phyloP scores from a whole-genome alignment of 768 basidiomycete genomes.

The Piloderma croceum region DNA sequence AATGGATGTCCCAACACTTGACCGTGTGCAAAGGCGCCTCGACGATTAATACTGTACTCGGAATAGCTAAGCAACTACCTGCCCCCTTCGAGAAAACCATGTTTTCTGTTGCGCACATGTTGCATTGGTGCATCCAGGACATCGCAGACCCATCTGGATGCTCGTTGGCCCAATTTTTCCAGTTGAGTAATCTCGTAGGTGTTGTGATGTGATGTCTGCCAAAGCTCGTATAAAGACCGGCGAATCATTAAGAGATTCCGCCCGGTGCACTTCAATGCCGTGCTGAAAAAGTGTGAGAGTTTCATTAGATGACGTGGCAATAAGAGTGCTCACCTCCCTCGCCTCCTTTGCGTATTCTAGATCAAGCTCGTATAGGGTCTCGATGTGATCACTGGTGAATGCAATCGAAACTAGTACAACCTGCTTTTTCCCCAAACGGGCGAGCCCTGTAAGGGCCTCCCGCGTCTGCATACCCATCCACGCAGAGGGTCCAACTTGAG shows the following conservation, averaged over 20 bases:
- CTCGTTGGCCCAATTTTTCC: slow-evolving; percentile 61
- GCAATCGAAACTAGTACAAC: slow-evolving; percentile 90
- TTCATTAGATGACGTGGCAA: background rate
- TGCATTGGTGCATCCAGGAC: slow-evolving; percentile 89
- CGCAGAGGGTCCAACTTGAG: slow-evolving; percentile 91
- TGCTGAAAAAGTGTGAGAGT: slow-evolving; percentile 43
- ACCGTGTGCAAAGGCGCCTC: background rate
- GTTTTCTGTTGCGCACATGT: slow-evolving; percentile 83
- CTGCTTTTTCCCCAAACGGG: slow-evolving; percentile 68
- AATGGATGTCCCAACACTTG: too few relatives aligned
- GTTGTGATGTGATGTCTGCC: slow-evolving; percentile 82
- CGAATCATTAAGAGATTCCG: slow-evolving; percentile 90
- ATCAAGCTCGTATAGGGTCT: slow-evolving; percentile 96
- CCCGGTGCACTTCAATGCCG: slow-evolving; percentile 84
- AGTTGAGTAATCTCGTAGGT: slow-evolving; percentile 58
- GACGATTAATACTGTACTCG: too few relatives aligned
- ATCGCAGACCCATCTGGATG: slow-evolving; percentile 78
- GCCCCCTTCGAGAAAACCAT: slow-evolving; percentile 82
- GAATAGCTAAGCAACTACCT: slow-evolving; percentile 29
- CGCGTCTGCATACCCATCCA: slow-evolving; percentile 98
- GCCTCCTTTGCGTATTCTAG: slow-evolving; percentile 91
- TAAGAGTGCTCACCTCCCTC: slow-evolving; percentile 58
- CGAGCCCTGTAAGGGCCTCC: slow-evolving; percentile 84
- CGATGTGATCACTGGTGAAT: slow-evolving; percentile 98
- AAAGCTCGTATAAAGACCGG: slow-evolving; percentile 94